Evolutionary conservation across 495 filamentous ascomycete genomes (phyloP).

Genomic region (Podospora bellae-mahoneyi): DNA sequence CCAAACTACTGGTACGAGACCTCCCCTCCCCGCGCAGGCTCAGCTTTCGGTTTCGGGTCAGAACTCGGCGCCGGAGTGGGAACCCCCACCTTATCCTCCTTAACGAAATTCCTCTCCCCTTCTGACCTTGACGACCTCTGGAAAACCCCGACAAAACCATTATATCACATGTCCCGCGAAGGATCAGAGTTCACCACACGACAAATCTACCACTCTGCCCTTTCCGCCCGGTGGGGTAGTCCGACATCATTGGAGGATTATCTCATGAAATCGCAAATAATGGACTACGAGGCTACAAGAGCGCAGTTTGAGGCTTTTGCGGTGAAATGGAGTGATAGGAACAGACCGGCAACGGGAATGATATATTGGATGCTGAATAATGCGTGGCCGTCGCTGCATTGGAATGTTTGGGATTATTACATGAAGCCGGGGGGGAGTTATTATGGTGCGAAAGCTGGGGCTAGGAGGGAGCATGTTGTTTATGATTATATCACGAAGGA

Average conservation of each 20-base stretch:
- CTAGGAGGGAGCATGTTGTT: constrained; percentile 53
- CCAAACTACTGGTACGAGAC: constrained; percentile 61
- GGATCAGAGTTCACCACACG: constrained; percentile 51
- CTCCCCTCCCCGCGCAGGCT: constrained; percentile 42
- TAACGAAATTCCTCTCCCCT: constrained; percentile 52
- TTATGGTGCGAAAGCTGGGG: constrained; percentile 56
- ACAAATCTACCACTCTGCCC: constrained; percentile 56
- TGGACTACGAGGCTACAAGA: constrained; percentile 55
- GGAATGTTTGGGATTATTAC: constrained; percentile 66
- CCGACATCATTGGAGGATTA: constrained; percentile 55
- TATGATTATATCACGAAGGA: constrained; percentile 49
- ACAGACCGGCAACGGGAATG: constrained; percentile 53
- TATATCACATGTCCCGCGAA: constrained; percentile 59
- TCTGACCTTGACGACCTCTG: constrained; percentile 53
- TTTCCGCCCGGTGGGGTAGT: constrained; percentile 53
- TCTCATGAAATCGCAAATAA: constrained; percentile 36
- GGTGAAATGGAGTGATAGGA: constrained; percentile 47
- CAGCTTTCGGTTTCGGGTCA: constrained; percentile 61
- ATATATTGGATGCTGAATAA: constrained; percentile 71
- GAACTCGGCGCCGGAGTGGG: constrained; percentile 61
- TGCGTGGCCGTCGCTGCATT: constrained; percentile 63
- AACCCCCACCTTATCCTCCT: constrained; percentile 54
- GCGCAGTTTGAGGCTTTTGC: constrained; percentile 58
- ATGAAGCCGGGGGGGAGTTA: constrained; percentile 55
- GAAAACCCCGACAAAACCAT: constrained; percentile 48